Evolutionary conservation across 2,329 filamentous ascomycete genomes (phyloP).

Genomic region (Endothia cerciana): DNA sequence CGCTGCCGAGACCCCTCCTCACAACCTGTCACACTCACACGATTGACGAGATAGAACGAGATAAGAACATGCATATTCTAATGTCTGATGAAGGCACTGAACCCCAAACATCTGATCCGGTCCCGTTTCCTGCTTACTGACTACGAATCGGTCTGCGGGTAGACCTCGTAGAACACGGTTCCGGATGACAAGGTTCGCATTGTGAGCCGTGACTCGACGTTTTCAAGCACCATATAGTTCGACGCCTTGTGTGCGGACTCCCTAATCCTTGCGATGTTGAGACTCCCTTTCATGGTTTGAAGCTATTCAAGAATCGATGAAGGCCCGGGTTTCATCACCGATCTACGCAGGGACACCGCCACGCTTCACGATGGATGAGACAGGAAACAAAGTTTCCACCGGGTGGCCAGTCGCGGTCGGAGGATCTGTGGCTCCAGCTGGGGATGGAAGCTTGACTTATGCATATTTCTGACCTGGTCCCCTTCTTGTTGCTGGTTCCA

Average conservation of each 20-base stretch:
- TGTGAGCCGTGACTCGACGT: not conserved
- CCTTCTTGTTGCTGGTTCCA: not conserved
- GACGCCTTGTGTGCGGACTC: not conserved
- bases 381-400: not conserved
- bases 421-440: not conserved
- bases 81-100: not conserved
- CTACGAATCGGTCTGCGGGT: not conserved
- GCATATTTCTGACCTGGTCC: not conserved
- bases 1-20: not conserved
- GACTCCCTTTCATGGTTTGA: not conserved
- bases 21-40: no score
- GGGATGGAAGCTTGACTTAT: not conserved
- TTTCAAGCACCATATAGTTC: not conserved
- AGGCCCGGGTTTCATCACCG: not conserved
- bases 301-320: not conserved
- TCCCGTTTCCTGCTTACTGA: not conserved
- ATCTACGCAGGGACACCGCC: not conserved
- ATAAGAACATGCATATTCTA: not conserved
- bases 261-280: not conserved
- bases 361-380: conserved; percentile 13
- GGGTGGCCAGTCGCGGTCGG: not conserved
- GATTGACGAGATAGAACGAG: conserved; percentile 3
- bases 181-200: not conserved
- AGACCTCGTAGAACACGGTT: not conserved
- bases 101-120: not conserved